Conservation (phyloP, 495 filamentous ascomycete genomes). For the Neurospora sublineolata region DNA sequence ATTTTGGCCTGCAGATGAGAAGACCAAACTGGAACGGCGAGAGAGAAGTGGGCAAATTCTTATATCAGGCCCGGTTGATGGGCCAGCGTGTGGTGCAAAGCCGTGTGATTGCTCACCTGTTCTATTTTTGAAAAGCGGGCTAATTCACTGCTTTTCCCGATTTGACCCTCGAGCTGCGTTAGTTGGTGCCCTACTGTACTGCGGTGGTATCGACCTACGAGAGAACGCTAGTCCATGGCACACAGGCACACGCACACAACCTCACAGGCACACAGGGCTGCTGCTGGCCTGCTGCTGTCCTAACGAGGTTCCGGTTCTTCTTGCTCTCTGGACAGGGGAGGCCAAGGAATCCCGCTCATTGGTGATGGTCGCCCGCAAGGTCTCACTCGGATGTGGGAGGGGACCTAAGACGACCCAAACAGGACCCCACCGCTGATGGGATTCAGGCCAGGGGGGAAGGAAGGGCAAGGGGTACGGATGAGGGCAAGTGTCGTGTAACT, state of each 20-base stretch:
- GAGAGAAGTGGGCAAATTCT: conserved; percentile 35
- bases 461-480: not conserved
- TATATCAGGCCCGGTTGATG: conserved; percentile 31
- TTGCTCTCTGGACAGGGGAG: conserved; percentile 4
- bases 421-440: conserved; percentile 18
- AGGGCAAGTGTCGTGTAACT: not conserved
- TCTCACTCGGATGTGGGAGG: conserved; percentile 25
- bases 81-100: conserved; percentile 2
- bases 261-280: not conserved
- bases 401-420: conserved; percentile 14
- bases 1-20: conserved; percentile 25
- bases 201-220: not conserved
- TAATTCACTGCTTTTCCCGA: conserved; percentile 24
- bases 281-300: not conserved
- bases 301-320: not conserved
- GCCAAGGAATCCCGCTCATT: conserved; percentile 23
- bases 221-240: not conserved
- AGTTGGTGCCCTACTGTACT: not conserved
- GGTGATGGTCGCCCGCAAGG: conserved; percentile 32
- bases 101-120: conserved; percentile 10
- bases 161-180: conserved; percentile 17
- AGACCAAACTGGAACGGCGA: conserved; percentile 11
- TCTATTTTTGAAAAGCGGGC: conserved; percentile 32
- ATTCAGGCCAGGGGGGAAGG: not conserved
- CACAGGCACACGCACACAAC: not conserved